Percentiles rank a stretch among this genome's conserved stretches.
Conservation (phyloP, 345 rosid species). For the Camelina sativa region DNA sequence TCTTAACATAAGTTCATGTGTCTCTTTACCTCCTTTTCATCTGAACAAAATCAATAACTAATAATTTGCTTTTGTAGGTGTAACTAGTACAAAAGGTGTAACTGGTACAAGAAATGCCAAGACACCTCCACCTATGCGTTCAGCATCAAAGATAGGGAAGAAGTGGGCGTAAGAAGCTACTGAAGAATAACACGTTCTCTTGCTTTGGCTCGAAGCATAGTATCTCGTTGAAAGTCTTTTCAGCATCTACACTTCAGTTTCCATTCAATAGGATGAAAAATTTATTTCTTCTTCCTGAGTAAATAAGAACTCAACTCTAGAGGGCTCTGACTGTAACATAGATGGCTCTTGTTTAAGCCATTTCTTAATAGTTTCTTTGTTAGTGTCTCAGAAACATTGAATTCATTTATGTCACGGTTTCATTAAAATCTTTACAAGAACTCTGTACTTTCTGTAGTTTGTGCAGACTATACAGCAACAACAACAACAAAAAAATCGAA, state of each 20-base stretch:
- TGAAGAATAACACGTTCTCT: conserved; percentile 27
- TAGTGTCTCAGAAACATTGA: conserved; percentile 29
- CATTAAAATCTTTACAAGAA: conserved; percentile 37
- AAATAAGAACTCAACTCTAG: conserved; percentile 39
- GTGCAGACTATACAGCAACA: conserved; percentile 34
- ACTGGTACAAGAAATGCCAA: conserved; percentile 62
- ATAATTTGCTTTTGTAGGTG: conserved; percentile 35
- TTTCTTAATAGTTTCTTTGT: conserved; percentile 29
- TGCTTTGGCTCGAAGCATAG: conserved; percentile 63
- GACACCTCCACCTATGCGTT: conserved; percentile 77
- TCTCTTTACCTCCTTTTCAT: neutral
- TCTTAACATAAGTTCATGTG: neutral
- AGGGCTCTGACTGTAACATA: conserved; percentile 35
- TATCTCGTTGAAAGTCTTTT: conserved; percentile 21
- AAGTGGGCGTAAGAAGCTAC: conserved; percentile 49
- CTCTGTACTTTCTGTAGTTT: conserved; percentile 17
- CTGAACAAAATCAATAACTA: conserved; percentile 12
- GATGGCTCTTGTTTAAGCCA: conserved; percentile 30
- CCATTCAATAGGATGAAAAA: neutral
- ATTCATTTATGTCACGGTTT: conserved; percentile 33
- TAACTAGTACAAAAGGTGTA: conserved; percentile 47
- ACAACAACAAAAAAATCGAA: neutral
- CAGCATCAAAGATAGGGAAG: conserved; percentile 52
- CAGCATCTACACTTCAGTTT: conserved; percentile 22
- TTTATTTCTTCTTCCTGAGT: conserved; percentile 20